Conservation (phyloP, 75 land plant species). For the Cunninghamia lanceolata region DNA sequence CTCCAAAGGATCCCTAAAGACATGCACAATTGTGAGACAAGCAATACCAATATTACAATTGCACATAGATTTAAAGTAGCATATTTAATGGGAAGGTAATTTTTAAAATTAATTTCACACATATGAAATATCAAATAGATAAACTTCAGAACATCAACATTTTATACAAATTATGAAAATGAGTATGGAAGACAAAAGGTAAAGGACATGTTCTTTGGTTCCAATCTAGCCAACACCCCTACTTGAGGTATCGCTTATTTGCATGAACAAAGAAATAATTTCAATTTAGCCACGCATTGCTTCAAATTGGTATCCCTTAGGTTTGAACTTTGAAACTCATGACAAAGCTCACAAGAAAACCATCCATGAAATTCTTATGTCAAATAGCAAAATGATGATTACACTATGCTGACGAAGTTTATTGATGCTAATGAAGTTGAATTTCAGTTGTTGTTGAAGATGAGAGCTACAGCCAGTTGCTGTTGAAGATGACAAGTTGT, state of each 20-base stretch:
- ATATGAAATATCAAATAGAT: neutral
- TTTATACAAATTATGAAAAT: neutral
- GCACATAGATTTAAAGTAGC: neutral
- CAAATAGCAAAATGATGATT: too few species aligned
- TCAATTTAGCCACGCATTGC: neutral
- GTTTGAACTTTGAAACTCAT: neutral
- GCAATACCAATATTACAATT: neutral
- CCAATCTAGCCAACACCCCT: neutral
- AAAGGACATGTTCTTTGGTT: neutral
- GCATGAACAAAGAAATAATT: neutral
- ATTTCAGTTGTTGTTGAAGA: too few species aligned
- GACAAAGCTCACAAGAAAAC: neutral
- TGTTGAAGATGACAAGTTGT: too few species aligned
- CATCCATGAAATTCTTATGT: neutral
- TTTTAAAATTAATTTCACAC: neutral
- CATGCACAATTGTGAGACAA: neutral
- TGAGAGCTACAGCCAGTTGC: too few species aligned
- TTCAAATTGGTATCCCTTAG: neutral
- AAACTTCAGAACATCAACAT: neutral
- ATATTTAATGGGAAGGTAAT: neutral
- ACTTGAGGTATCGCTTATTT: neutral
- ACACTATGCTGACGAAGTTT: too few species aligned
- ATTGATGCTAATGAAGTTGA: too few species aligned
- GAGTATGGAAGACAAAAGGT: neutral
- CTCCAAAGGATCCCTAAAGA: constrained; percentile 92